Evolutionary conservation across 306 rosid genomes (phyloP), one percentile per base, ranked within the genome.

Genomic region (Medicago arabica): DNA sequence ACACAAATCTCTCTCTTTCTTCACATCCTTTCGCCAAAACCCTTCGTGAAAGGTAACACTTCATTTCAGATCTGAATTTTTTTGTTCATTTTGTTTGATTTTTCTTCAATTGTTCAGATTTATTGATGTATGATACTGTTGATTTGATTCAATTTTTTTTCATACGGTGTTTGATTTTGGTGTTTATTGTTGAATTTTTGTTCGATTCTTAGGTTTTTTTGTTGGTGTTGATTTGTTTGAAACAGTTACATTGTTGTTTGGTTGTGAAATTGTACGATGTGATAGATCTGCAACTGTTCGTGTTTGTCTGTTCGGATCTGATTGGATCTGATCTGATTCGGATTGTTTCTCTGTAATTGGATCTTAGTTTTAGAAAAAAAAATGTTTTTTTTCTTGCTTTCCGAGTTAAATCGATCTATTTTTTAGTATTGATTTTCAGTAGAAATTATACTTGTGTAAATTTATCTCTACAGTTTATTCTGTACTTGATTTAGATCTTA

Each of bases 31-130:
- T 65, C 79, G 78, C 85, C 49, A 13, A 15, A n/a, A 28, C 34
- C 82, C 75, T 31, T 44, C 55, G 75, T 67, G 79, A 82, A 77
- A 82, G 85, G 85, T 82, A 82, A 53, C 36, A 8, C 50, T 80
- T 55, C 31, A 3, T 17, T 3, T 57, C 49, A 40, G 81, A 76
- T 82, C 82, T 67, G 47, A 41, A 34, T 4, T 34, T 34, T 34
- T 5, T 5, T 34, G 16, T 5, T 3, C 58, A 17, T 8, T 28
- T 71, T 21, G 2, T 28, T 17, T 19, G 0, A 0, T 55, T 13
- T 31, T 2, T 60, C 2, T 34, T 54, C 23, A 1, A 4, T 54
- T 79, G 0, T 31, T 54, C 59, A 17, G 71, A 80, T 77, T 78
- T 80, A 0, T 43, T 1, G 1, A 18, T 19, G 19, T 19, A 41